phyloP scores from a whole-genome alignment of 2,329 filamentous ascomycete genomes.

The Paraphoma chrysanthemicola region DNA sequence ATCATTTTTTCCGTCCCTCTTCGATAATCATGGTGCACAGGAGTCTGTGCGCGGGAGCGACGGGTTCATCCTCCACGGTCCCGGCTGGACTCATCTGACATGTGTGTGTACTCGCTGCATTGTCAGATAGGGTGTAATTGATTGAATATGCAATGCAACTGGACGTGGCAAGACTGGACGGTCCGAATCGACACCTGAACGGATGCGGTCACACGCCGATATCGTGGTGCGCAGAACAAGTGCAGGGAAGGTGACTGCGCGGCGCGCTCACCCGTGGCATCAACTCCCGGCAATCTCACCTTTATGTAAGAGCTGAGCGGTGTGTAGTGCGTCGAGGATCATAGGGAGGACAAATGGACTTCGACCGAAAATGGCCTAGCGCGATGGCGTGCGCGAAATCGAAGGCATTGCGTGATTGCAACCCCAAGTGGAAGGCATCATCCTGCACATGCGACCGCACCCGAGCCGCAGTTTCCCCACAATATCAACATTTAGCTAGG shows the following conservation, averaged over 20 bases:
- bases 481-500: conserved; percentile 17
- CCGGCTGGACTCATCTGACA: neutral
- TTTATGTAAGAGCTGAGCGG: conserved; percentile 7
- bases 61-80: neutral
- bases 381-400: conserved; percentile 12
- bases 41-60: conserved; percentile 15
- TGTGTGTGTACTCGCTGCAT: neutral
- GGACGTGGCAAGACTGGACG: neutral
- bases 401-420: conserved; percentile 2
- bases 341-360: conserved; percentile 3
- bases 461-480: conserved; percentile 25
- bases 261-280: neutral
- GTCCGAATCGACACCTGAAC: neutral
- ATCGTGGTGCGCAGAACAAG: neutral
- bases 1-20: conserved; percentile 14
- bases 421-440: conserved; percentile 4
- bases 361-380: conserved; percentile 7
- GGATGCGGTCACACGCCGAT: neutral
- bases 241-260: neutral
- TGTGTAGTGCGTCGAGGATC: conserved; percentile 1
- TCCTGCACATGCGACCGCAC: conserved; percentile 10
- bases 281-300: neutral
- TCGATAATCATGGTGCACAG: conserved; percentile 4
- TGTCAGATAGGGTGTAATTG: neutral
- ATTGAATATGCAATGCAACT: neutral